Conservation (phyloP, 169 alveolate genomes). For the Plasmodium vivax region DNA sequence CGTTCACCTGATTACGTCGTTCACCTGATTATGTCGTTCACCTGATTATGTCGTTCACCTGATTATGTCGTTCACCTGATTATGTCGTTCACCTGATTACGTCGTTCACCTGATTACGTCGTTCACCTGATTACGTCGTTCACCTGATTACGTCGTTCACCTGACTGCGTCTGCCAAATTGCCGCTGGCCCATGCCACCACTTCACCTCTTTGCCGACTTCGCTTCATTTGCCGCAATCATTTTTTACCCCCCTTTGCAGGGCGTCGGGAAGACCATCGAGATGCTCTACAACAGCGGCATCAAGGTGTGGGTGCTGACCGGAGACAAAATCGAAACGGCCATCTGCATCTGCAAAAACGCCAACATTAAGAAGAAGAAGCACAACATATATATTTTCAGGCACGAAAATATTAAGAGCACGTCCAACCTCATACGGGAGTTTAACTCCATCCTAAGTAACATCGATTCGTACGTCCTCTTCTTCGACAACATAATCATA, state of each 20-base stretch:
- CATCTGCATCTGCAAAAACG: conserved; percentile 96
- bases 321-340: conserved; percentile 99
- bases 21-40: too few species aligned
- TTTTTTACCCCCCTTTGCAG: background rate
- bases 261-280: conserved; percentile 95
- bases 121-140: too few species aligned
- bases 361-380: conserved; percentile 93
- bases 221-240: background rate
- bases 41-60: too few species aligned
- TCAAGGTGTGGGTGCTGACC: conserved; percentile 98
- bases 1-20: too few species aligned
- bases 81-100: too few species aligned
- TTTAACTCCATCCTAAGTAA: conserved; percentile 54
- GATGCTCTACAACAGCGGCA: conserved; percentile 95
- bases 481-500: conserved; percentile 64
- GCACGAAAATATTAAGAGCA: conserved; percentile 78
- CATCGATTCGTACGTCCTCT: conserved; percentile 69
- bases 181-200: too few species aligned
- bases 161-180: background rate
- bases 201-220: background rate
- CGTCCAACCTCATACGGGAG: conserved; percentile 54
- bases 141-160: too few species aligned
- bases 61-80: too few species aligned
- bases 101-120: too few species aligned
- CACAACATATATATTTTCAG: conserved; percentile 80